Evolutionary conservation across 371 early-diverging fungal genomes (phyloP), one percentile per base, ranked within the genome.

Genomic region (Mucor irregularis): DNA sequence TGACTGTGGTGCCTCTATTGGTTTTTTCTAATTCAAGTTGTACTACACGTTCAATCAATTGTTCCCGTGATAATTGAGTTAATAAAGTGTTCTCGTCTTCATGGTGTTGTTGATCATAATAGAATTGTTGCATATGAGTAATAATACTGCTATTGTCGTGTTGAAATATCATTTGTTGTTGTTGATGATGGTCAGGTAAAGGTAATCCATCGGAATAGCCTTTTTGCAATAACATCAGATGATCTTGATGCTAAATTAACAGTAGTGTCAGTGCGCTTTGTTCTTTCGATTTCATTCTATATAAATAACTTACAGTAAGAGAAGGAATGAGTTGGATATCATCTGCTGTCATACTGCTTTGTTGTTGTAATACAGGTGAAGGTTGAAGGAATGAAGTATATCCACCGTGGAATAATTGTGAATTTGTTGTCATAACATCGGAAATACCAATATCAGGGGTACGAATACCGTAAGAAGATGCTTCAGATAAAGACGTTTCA

Each of bases 1-100:
- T n/a, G n/a, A 3, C 9, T 1, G 22, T 49, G 11, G 25, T 30
- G 47, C 24, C 19, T 26, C 49, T 31, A 25, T 25, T 37, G 47
- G 46, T 51, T 34, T 56, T 69, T 52, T 74, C 72, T 45, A 61
- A 57, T 49, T 74, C 75, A 13, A 74, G 59, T 42, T 71, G 67
- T 13, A 74, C 58, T 1, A 71, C 64, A 19, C 75, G 69, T 59
- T 69, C 61, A 49, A 74, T 74, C 21, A 74, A 55, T 50, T 74
- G 62, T 31, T 64, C 64, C 26, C 72, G 66, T 14, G 73, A 67
- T 49, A 73, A 50, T 14, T 61, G 57, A 25, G 42, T 43, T 28
- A 66, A 56, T 11, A 33, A 50, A 14, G 43, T 30, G 17, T 40
- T 33, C 16, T 55, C 50, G 5, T 43, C 33, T 29, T 46, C 24